phyloP scores from a whole-genome alignment of 2,329 filamentous ascomycete species.

The Bipolaris oryzae region DNA sequence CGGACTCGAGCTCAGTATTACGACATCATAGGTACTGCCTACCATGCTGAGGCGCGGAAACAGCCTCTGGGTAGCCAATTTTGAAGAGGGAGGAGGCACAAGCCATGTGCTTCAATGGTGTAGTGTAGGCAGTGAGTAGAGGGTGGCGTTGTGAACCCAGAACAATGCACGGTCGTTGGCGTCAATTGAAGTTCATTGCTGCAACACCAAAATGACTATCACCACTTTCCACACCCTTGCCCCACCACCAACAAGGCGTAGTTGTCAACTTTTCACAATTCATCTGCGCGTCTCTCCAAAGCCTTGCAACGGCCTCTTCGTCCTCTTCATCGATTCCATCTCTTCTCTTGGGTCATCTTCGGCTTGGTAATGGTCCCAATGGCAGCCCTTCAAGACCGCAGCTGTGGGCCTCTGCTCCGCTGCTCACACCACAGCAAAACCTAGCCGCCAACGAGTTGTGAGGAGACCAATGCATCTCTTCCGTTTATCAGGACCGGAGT shows the following conservation, averaged over 20 bases:
- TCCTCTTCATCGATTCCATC: background rate
- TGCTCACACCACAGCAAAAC: background rate
- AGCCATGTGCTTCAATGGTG: conserved; percentile 7
- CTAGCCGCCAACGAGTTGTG: background rate
- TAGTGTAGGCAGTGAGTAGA: background rate
- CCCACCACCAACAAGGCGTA: conserved; percentile 3
- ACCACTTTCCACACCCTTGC: conserved; percentile 3
- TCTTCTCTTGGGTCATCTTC: background rate
- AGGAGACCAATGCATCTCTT: background rate
- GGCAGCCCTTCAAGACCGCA: background rate
- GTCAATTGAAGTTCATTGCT: conserved; percentile 8
- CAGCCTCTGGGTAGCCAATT: conserved; percentile 14
- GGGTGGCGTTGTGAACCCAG: conserved; percentile 2
- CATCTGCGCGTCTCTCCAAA: background rate
- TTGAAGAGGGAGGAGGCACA: background rate
- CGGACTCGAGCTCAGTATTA: conserved; percentile 44
- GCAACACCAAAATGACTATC: conserved; percentile 14
- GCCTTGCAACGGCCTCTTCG: background rate
- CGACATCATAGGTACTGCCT: conserved; percentile 32
- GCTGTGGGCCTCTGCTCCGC: background rate
- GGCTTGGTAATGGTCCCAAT: background rate
- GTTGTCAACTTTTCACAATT: background rate
- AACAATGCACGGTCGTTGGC: conserved; percentile 10
- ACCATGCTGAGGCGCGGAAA: conserved; percentile 30
- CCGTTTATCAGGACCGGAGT: no score